Conservation (phyloP, 2,329 filamentous ascomycete species). For the Alternaria postmessia region DNA sequence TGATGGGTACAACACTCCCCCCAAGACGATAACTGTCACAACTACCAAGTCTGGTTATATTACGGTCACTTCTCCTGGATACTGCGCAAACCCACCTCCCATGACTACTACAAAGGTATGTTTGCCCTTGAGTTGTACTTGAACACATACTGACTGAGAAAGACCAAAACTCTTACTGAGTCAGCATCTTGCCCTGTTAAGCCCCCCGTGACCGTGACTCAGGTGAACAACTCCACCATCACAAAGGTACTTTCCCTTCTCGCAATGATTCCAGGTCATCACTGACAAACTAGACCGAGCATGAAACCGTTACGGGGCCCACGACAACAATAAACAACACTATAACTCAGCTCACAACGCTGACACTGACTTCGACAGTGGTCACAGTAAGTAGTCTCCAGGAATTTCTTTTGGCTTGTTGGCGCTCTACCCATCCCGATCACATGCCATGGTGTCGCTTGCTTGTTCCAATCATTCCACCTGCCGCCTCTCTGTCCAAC, state of each 20-base stretch:
- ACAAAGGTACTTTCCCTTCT: conserved; percentile 10
- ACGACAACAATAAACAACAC: conserved; percentile 22
- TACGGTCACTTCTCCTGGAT: neutral
- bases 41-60: neutral
- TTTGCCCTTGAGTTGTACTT: neutral
- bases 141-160: neutral
- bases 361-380: conserved; percentile 28
- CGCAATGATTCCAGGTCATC: neutral
- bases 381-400: conserved; percentile 20
- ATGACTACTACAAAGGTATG: conserved; percentile 4
- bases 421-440: neutral
- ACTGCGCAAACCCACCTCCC: neutral
- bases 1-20: neutral
- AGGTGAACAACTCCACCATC: conserved; percentile 8
- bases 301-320: conserved; percentile 5
- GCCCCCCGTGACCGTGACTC: conserved; percentile 7
- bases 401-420: neutral
- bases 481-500: neutral
- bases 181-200: neutral
- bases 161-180: conserved; percentile 1
- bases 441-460: neutral
- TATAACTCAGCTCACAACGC: conserved; percentile 17
- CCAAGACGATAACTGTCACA: neutral
- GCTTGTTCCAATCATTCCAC: rapidly evolving
- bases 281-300: conserved; percentile 5